Conservation (phyloP, 257 asterid genomes). For the Anisodus tanguticus region DNA sequence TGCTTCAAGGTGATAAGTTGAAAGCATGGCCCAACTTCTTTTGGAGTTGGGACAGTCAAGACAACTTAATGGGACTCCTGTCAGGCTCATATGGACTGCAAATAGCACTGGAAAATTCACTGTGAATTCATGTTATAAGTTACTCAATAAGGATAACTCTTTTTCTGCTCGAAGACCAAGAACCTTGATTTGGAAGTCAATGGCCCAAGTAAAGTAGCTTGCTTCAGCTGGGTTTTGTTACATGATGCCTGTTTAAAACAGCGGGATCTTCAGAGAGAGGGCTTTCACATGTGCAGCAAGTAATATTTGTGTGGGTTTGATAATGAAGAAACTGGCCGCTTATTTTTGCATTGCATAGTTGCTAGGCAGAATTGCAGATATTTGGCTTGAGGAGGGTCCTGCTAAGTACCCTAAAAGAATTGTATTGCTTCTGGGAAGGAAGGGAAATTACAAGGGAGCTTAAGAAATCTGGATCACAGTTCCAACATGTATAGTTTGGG, state of each 20-base stretch:
- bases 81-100: slow-evolving; percentile 15
- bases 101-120: slow-evolving; percentile 3
- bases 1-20: neutral
- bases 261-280: neutral
- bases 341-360: neutral
- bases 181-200: slow-evolving; percentile 11
- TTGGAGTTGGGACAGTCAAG: slow-evolving; percentile 15
- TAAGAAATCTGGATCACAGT: neutral
- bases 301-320: neutral
- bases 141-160: neutral
- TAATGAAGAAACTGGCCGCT: neutral
- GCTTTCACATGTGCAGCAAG: neutral
- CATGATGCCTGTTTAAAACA: neutral
- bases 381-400: neutral
- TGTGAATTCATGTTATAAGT: slow-evolving; percentile 1
- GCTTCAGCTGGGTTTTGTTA: slow-evolving; percentile 19
- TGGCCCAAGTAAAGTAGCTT: slow-evolving; percentile 7
- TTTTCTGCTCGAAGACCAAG: neutral
- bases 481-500: neutral
- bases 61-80: slow-evolving; percentile 8
- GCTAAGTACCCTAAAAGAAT: neutral
- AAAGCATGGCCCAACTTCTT: slow-evolving; percentile 16
- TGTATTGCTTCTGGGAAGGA: neutral
- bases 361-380: neutral
- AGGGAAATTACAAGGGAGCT: neutral